A percentile compares a stretch with the other conserved stretches of the same genome.
Conservation (phyloP, 2,329 filamentous ascomycete genomes). For the Ophiocordyceps polyrhachis-furcata region DNA sequence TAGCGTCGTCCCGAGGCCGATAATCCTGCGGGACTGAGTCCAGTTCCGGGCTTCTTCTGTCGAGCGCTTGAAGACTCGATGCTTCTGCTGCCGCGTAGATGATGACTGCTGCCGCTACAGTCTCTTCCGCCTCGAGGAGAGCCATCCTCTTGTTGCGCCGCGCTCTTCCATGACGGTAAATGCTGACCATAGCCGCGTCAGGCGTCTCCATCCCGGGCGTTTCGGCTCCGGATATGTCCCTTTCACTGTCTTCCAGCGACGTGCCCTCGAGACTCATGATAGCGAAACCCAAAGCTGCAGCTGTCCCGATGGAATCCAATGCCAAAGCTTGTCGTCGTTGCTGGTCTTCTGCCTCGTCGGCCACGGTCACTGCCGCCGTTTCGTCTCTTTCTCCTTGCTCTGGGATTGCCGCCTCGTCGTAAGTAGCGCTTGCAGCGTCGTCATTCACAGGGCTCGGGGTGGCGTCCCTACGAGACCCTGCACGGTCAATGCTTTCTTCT, state of each 20-base stretch:
- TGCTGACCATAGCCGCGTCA: slow-evolving; percentile 17
- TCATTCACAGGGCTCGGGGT: neutral
- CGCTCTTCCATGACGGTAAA: slow-evolving; percentile 23
- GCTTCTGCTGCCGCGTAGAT: slow-evolving; percentile 32
- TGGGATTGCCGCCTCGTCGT: neutral
- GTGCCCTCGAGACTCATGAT: neutral
- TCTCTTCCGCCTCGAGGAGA: slow-evolving; percentile 30
- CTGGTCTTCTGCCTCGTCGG: neutral
- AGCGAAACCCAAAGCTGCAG: neutral
- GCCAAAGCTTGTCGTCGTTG: slow-evolving; percentile 3
- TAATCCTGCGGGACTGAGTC: slow-evolving; percentile 8
- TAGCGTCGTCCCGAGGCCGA: slow-evolving; percentile 12
- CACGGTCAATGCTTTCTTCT: neutral
- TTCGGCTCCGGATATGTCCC: slow-evolving; percentile 9
- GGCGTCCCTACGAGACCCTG: neutral
- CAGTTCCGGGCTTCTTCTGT: neutral
- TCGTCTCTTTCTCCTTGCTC: neutral
- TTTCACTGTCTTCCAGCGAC: neutral
- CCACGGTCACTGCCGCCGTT: neutral
- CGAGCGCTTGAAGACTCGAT: slow-evolving; percentile 12
- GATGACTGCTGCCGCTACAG: slow-evolving; percentile 33
- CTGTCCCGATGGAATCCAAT: slow-evolving; percentile 7
- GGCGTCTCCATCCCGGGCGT: slow-evolving; percentile 30
- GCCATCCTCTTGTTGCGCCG: slow-evolving; percentile 25
- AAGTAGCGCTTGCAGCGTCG: neutral